Base-by-base conservation (phyloP, 352 stramenopile species). In the Phytophthora hybrid region DNA sequence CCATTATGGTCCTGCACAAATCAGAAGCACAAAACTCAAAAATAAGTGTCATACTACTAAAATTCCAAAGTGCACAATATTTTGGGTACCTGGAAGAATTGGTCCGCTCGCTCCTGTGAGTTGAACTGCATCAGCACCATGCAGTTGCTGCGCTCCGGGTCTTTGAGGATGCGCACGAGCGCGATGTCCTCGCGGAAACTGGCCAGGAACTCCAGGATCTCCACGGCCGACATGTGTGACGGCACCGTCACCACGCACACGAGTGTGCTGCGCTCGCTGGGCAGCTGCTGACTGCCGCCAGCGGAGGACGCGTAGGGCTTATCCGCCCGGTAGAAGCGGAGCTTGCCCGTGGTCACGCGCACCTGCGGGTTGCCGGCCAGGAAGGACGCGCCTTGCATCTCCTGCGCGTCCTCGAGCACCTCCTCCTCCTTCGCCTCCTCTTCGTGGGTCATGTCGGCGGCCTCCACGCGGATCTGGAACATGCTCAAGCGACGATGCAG, bases 401-500 rank as follows among this genome's bases (percentile, higher is more conserved):
- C 71, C 58, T 86, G 66, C 6, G 51, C 29, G 13, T 46, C 59
- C 19, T 65, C 61, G 29, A 72, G 58, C 37, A 64, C 46, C 13
- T 77, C 80, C 53, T 84, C 78, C 29, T 67, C 58, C 61, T 77
- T 79, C 11, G 59, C 62, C 55, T 86, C 78, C 63, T 89, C 80
- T 34, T 87, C 80, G n/a, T 79, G 63, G 18, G 65, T 59, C 64
- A 73, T 65, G 49, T 85, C 80, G 31, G 88, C 64, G 23, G 76
- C 78, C 65, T 95, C 80, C 67, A 96, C 86, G 54, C 87, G 87
- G 76, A 96, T 94, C 83, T 94, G 87, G 79, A 96, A 96, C 89
- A 95, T 95, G 56, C 29, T 62, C 58, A 32, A 23, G 18, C 19
- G 21, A 18, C 49, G 5, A 47, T 47, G 39, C 39, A 47, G 14